A percentile compares a stretch with the other conserved stretches of the same genome.
phyloP scores from a whole-genome alignment of 2,329 filamentous ascomycete species.

The Venturia nashicola region DNA sequence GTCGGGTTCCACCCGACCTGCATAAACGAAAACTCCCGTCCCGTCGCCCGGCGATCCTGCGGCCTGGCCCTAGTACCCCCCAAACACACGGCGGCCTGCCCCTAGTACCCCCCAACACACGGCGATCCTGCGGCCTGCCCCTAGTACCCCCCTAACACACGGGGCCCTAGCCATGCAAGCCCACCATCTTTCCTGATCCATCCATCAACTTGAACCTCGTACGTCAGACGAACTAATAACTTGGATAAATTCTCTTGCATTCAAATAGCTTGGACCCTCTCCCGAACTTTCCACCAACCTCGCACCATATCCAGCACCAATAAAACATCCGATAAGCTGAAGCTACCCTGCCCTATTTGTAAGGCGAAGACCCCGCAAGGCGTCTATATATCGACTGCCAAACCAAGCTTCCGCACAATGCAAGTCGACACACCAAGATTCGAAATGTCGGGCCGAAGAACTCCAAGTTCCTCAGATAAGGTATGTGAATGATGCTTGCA shows the following conservation, averaged over 20 bases:
- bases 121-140: too few relatives aligned
- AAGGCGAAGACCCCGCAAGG: neutral
- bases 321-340: neutral
- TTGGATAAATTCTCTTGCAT: neutral
- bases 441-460: neutral
- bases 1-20: too few relatives aligned
- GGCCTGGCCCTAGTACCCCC: neutral
- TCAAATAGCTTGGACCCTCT: conserved; percentile 3
- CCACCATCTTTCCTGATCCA: neutral
- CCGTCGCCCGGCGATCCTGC: neutral
- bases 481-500: neutral
- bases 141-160: neutral
- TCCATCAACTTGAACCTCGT: neutral
- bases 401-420: neutral
- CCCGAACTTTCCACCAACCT: neutral
- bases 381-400: neutral
- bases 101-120: neutral
- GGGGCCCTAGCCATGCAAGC: neutral
- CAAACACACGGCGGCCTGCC: too few relatives aligned
- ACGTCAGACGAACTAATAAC: neutral
- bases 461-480: neutral
- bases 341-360: neutral
- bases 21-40: neutral
- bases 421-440: neutral
- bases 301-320: neutral